Percentiles rank a stretch among this genome's conserved stretches.
phyloP scores from a whole-genome alignment of 2,329 filamentous ascomycete genomes.

The Fusarium sarcochroum region DNA sequence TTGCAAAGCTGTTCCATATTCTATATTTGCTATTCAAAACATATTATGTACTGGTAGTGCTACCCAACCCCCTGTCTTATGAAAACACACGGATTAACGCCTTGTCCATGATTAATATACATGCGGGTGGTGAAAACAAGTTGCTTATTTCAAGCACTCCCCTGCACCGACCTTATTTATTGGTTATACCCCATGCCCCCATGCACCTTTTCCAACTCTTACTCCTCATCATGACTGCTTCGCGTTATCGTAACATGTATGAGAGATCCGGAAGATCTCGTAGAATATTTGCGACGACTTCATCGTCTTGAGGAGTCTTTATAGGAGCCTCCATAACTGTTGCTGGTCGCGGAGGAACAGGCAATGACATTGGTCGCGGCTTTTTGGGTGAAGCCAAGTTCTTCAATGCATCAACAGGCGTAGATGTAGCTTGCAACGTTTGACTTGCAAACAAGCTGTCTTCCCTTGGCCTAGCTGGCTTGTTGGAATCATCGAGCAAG shows the following conservation, averaged over 20 bases:
- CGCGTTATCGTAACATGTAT: conserved; percentile 60
- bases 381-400: not conserved
- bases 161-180: not conserved
- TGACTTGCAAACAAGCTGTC: conserved; percentile 11
- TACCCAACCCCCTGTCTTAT: conserved; percentile 6
- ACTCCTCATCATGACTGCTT: conserved; percentile 25
- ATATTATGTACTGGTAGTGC: conserved; percentile 17
- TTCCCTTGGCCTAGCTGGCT: conserved; percentile 19
- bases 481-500: conserved; percentile 29
- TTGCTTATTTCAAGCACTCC: not conserved
- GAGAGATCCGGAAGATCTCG: conserved; percentile 60
- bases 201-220: conserved; percentile 10
- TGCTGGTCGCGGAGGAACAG: conserved; percentile 20
- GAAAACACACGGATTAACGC: conserved; percentile 25
- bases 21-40: conserved; percentile 10
- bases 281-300: conserved; percentile 54
- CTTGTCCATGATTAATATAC: conserved; percentile 36
- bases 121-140: conserved; percentile 18
- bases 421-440: conserved; percentile 12
- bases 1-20: not conserved
- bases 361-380: conserved; percentile 10
- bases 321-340: conserved; percentile 27
- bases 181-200: not conserved
- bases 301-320: conserved; percentile 51
- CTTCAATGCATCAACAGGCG: conserved; percentile 16